Evolutionary conservation across 164 flowering plant species (phyloP).

Genomic region (Hamamelis virginiana): DNA sequence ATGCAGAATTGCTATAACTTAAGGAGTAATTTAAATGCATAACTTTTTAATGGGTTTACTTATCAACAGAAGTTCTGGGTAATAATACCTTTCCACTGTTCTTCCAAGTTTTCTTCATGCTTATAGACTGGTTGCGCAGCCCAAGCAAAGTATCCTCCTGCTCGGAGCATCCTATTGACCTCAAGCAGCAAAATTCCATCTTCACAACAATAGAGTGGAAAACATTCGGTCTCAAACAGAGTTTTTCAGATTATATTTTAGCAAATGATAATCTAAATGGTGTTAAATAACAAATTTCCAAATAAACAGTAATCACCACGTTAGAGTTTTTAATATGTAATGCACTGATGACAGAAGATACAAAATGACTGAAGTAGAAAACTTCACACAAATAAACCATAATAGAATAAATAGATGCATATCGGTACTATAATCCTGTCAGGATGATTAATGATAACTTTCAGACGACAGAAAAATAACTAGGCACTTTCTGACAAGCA

Average conservation of each 20-base stretch:
- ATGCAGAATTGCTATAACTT: neutral
- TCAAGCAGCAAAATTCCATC: slow-evolving; percentile 82
- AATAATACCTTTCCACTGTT: slow-evolving; percentile 76
- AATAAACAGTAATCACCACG: too few relatives aligned
- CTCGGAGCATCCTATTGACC: slow-evolving; percentile 78
- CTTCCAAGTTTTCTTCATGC: slow-evolving; percentile 64
- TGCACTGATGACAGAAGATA: too few relatives aligned
- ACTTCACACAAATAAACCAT: too few relatives aligned
- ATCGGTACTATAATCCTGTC: too few relatives aligned
- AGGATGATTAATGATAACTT: too few relatives aligned
- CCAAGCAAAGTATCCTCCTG: slow-evolving; percentile 92
- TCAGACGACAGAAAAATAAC: too few relatives aligned
- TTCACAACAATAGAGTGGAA: slow-evolving; percentile 18
- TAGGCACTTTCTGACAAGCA: too few relatives aligned
- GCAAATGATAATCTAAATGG: neutral
- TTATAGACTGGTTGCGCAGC: slow-evolving; percentile 93
- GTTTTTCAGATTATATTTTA: too few relatives aligned
- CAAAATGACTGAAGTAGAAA: too few relatives aligned
- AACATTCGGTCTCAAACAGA: neutral
- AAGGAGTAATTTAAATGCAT: neutral
- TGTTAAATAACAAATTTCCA: neutral
- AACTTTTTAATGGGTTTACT: too few relatives aligned
- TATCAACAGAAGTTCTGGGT: neutral
- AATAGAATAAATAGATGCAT: too few relatives aligned
- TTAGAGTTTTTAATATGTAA: too few relatives aligned